A percentile compares a stretch with the other conserved stretches of the same genome.
Conservation (phyloP, 495 filamentous ascomycete species). For the Xylaria cubensis region DNA sequence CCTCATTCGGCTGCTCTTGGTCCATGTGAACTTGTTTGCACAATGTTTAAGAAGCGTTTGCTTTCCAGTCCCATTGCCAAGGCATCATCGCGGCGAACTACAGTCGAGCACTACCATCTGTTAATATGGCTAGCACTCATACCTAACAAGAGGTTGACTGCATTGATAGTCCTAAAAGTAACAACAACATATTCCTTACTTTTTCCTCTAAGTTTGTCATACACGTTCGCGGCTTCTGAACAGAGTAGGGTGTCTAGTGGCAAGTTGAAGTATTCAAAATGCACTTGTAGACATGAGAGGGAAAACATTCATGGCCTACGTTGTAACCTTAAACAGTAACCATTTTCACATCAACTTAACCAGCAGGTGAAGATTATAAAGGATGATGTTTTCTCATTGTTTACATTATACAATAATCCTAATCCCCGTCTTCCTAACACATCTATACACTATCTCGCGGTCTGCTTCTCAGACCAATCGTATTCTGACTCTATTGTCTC, state of each 20-base stretch:
- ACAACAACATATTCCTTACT: neutral
- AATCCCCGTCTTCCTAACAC: neutral
- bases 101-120: neutral
- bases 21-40: neutral
- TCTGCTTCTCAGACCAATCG: neutral
- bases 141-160: neutral
- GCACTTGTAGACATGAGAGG: neutral
- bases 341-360: neutral
- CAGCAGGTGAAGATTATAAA: neutral
- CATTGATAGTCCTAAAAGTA: too few species aligned
- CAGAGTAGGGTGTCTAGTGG: neutral
- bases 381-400: conserved; percentile 18
- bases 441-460: conserved; percentile 9
- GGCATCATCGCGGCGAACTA: neutral
- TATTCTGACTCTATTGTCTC: conserved; percentile 11
- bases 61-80: neutral
- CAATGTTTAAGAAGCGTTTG: too few species aligned
- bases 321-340: neutral
- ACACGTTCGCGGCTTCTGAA: neutral
- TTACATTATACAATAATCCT: conserved; percentile 17
- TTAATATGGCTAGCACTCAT: neutral
- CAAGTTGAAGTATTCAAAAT: neutral
- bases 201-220: too few species aligned
- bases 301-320: neutral
- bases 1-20: neutral